Evolutionary conservation across 108 stramenopile genomes (phyloP).

Genomic region (Chaetoceros muelleri): DNA sequence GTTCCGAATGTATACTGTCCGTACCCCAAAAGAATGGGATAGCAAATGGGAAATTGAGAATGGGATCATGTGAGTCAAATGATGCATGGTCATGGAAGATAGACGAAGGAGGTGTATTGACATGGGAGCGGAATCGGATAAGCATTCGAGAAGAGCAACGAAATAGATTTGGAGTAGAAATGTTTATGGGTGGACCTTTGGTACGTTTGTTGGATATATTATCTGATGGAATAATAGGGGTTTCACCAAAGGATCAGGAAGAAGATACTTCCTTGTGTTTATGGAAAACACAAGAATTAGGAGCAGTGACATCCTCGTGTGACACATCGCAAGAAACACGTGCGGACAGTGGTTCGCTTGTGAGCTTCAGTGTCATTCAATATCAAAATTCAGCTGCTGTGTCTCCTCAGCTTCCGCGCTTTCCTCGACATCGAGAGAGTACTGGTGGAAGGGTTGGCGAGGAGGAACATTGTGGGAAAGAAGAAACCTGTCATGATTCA

Average conservation of each 20-base stretch:
- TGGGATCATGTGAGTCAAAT: constrained; percentile 41
- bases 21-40: not conserved
- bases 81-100: constrained; percentile 61
- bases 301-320: not conserved
- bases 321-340: too few relatives aligned
- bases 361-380: not conserved
- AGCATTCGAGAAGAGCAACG: constrained; percentile 11
- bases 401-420: not conserved
- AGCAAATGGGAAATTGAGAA: constrained; percentile 6
- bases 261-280: not conserved
- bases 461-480: too few relatives aligned
- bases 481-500: too few relatives aligned
- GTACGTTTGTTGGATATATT: constrained; percentile 10
- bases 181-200: constrained; percentile 3
- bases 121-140: constrained; percentile 12
- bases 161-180: constrained; percentile 16
- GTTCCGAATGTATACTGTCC: not conserved
- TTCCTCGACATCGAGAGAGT: not conserved
- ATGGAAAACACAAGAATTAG: not conserved
- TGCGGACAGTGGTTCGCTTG: not conserved
- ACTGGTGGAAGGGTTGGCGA: too few relatives aligned
- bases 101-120: constrained; percentile 38
- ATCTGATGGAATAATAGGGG: not conserved
- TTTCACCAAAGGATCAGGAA: not conserved
- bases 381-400: not conserved